Percentiles rank a stretch among this genome's conserved stretches.
These are phyloP conservation scores for Naganishia liquefaciens DNA, from an alignment of 1,284 basidiomycete species.

Conservation along the genomic window DNA sequence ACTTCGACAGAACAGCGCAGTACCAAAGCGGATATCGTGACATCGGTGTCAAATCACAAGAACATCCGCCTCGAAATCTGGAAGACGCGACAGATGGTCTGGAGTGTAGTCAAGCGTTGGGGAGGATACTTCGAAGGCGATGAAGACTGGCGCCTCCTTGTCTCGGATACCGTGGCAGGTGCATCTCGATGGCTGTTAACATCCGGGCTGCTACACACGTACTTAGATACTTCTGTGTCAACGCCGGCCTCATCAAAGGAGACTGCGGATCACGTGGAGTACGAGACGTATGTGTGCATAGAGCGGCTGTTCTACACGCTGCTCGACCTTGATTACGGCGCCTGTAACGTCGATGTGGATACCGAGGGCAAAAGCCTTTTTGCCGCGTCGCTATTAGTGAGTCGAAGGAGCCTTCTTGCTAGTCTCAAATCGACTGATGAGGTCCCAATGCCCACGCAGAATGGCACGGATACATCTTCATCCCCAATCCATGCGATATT, in stretches of 20 bases:
- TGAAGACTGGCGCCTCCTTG: conserved; percentile 36
- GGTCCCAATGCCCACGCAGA: not conserved
- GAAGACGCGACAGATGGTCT: conserved; percentile 36
- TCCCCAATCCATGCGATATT: conserved; percentile 38
- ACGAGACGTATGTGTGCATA: not conserved
- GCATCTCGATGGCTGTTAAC: not conserved
- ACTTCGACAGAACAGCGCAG: not conserved
- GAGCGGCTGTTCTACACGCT: conserved; percentile 8
- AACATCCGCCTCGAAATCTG: conserved; percentile 10
- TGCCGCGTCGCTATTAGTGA: conserved; percentile 23
- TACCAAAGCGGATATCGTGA: no score
- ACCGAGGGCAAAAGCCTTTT: conserved; percentile 2
- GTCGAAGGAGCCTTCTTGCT: not conserved
- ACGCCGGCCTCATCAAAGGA: no score
- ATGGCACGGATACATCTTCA: not conserved
- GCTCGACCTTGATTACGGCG: conserved; percentile 25
- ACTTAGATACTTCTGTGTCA: no score
- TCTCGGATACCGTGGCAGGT: conserved; percentile 28
- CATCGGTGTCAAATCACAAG: not conserved
- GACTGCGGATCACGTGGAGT: not conserved
- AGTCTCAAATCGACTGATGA: not conserved
- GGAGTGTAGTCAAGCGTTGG: conserved; percentile 43
- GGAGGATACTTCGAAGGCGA: conserved; percentile 51
- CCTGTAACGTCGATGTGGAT: conserved; percentile 18
- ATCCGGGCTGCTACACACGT: not conserved